phyloP scores from a whole-genome alignment of 768 basidiomycete genomes.

The Pleurotus eryngii region DNA sequence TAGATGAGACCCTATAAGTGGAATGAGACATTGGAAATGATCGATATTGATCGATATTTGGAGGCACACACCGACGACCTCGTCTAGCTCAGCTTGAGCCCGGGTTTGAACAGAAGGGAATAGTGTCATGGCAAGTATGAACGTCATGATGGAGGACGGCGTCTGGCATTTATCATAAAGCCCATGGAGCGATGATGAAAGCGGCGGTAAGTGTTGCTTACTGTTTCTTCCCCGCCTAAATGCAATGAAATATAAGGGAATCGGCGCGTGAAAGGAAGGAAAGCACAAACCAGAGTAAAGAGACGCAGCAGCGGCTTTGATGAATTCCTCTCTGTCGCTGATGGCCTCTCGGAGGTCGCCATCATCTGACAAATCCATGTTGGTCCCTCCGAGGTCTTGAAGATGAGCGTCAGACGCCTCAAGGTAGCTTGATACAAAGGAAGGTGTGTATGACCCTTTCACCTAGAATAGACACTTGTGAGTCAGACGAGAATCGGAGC shows the following conservation, averaged over 20 bases:
- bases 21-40: background rate
- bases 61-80: background rate
- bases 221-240: slow-evolving; percentile 27
- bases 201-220: slow-evolving; percentile 1
- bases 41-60: background rate
- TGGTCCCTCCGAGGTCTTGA: background rate
- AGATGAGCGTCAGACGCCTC: slow-evolving; percentile 1
- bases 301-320: slow-evolving; percentile 27
- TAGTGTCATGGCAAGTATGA: slow-evolving; percentile 32
- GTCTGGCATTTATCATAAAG: slow-evolving; percentile 15
- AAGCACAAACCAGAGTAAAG: slow-evolving; percentile 20
- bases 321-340: slow-evolving; percentile 21
- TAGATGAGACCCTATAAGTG: background rate
- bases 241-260: no score
- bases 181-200: background rate
- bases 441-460: slow-evolving; percentile 13
- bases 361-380: slow-evolving; percentile 11
- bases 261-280: no score
- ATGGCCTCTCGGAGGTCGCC: background rate
- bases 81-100: slow-evolving; percentile 5
- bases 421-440: slow-evolving; percentile 20
- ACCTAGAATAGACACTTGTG: slow-evolving; percentile 8
- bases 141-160: slow-evolving; percentile 26
- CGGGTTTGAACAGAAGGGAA: slow-evolving; percentile 8
- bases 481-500: background rate